Base-by-base conservation (phyloP, 1,139 yeast genomes). In the Starmera stellimalicola region DNA sequence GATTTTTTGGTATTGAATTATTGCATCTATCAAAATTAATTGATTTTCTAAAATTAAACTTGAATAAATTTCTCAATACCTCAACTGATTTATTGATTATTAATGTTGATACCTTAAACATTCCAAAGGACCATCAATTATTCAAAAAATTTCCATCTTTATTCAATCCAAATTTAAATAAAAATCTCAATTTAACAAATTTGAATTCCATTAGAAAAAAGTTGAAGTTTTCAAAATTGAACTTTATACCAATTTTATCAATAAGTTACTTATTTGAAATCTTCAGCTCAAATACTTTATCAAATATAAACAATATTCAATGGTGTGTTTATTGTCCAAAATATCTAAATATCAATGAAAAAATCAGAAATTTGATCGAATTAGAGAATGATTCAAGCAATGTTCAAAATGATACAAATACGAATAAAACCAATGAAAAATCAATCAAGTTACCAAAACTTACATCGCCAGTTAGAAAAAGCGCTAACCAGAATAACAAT, bases 1-100 rank as follows among this genome's bases (percentile, higher is more conserved):
- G 97, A 6, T 88, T 82, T 49, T 68, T 75, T 10, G 96, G 95
- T 0, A 74, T 85, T 14, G 96, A 88, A 52, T 61, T 78, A 19
- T 59, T 84, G 28, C 97, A 88, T 56, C 48, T 84, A 8, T 75
- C 71, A 14, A 79, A 81, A 47, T 61, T 88, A 33, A 62, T 84
- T 10, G 49, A 59, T 25, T 52, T 63, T n/a, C 45, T 76, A 16
- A 63, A 83, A 10, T 64, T 77, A 52, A 55, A 63, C 34, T 58
- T 70, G 40, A 57, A 69, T 42, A 70, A 70, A 4, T 63, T 70
- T 4, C 61, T 87, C 36, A 70, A 73, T 7, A 55, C 68, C 15
- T 60, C 67, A 9, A 63, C 85, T 26, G 87, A 83, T 50, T 46
- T 84, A 14, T 58, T 87, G 24, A 55, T 87, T 3, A 66, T 84